Percentiles rank a stretch among this genome's conserved stretches.
Evolutionary conservation across 1,284 basidiomycete genomes (phyloP).

Genomic region (Irpex rosettiformis): DNA sequence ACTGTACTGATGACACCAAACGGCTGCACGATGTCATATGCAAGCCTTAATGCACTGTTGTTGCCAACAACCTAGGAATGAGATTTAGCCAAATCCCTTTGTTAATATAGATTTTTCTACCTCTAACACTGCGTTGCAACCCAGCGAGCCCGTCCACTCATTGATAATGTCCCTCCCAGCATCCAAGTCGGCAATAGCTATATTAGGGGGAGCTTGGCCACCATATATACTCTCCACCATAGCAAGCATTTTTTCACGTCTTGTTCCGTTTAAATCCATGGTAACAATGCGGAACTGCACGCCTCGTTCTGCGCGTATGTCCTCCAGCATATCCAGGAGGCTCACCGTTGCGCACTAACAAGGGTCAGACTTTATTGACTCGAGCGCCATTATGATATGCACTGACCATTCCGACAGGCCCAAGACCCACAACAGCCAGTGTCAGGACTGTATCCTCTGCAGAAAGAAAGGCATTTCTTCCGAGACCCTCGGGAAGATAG

Average conservation of each 20-base stretch:
- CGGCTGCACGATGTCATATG: constrained; percentile 75
- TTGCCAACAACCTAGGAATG: constrained; percentile 74
- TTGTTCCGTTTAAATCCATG: constrained; percentile 54
- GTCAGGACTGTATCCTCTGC: constrained; percentile 45
- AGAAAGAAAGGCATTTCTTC: constrained; percentile 21
- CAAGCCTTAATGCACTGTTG: constrained; percentile 63
- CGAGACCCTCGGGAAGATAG: constrained; percentile 22
- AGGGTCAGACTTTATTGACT: no score
- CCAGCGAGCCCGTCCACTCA: constrained; percentile 50
- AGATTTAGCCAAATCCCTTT: constrained; percentile 2
- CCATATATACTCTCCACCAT: constrained; percentile 49
- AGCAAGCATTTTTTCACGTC: constrained; percentile 53
- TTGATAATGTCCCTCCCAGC: constrained; percentile 47
- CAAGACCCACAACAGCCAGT: constrained; percentile 67
- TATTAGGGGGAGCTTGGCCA: background rate
- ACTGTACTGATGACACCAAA: constrained; percentile 81
- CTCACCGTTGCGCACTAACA: constrained; percentile 55
- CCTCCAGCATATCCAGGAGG: constrained; percentile 58
- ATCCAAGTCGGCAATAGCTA: constrained; percentile 43
- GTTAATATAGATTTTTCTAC: constrained; percentile 30
- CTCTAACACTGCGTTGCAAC: constrained; percentile 67
- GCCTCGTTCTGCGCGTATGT: constrained; percentile 26
- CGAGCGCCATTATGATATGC: constrained; percentile 3
- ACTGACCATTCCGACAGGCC: constrained; percentile 69
- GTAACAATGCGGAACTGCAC: constrained; percentile 54